Evolutionary conservation across 768 basidiomycete genomes (phyloP).

Genomic region (Lentinula sp.): DNA sequence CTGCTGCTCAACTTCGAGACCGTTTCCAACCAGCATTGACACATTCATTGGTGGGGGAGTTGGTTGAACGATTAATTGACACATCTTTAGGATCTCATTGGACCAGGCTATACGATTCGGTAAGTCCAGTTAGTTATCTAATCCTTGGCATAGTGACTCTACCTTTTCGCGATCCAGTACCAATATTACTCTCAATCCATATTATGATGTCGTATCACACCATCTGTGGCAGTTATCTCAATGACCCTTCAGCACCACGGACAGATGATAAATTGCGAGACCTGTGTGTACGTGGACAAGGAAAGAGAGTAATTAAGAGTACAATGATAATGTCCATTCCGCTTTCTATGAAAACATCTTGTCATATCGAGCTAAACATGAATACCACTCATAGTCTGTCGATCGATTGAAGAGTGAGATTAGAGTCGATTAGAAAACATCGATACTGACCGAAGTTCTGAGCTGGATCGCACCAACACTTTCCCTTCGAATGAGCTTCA

Average conservation of each 20-base stretch:
- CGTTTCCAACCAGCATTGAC: conserved; percentile 91
- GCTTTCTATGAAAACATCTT: conserved; percentile 36
- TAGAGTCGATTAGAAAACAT: conserved; percentile 6
- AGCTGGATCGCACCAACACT: conserved; percentile 77
- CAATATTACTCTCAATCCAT: conserved; percentile 95
- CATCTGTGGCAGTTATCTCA: too few relatives aligned
- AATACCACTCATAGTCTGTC: conserved; percentile 81
- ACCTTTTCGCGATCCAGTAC: conserved; percentile 42
- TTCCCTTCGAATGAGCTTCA: conserved; percentile 67
- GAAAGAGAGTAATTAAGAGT: not conserved
- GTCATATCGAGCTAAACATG: conserved; percentile 78
- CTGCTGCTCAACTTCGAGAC: conserved; percentile 81
- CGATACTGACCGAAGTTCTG: conserved; percentile 65
- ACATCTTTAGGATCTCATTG: conserved; percentile 89
- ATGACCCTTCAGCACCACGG: too few relatives aligned
- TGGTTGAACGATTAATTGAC: conserved; percentile 87
- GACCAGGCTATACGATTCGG: conserved; percentile 95
- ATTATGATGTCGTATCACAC: conserved; percentile 24
- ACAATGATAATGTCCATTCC: not conserved
- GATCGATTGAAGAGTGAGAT: not conserved
- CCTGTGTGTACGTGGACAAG: not conserved
- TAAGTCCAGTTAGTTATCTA: conserved; percentile 26
- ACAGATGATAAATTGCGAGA: not conserved
- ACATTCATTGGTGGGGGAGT: conserved; percentile 75
- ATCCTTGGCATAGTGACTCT: not conserved